These are phyloP conservation scores for Tuber borchii DNA, from an alignment of 495 filamentous ascomycete genomes.

Conservation along the genomic window DNA sequence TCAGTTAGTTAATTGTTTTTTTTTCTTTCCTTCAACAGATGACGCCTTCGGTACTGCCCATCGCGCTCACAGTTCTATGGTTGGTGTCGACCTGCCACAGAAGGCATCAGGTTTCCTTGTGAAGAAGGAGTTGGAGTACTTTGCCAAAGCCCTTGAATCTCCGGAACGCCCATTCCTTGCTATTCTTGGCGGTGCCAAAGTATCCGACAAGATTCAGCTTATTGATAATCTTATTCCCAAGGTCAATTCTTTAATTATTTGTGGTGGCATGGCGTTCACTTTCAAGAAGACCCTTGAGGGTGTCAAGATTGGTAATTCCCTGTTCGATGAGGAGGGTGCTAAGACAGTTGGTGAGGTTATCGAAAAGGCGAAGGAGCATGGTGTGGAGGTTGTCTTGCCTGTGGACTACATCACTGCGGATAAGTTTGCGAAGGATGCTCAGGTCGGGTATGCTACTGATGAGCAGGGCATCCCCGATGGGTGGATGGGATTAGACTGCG, in stretches of 20 bases:
- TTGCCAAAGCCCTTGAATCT: conserved; percentile 89
- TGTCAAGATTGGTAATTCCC: conserved; percentile 80
- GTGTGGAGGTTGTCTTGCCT: conserved; percentile 88
- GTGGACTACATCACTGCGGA: conserved; percentile 93
- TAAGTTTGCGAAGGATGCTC: conserved; percentile 84
- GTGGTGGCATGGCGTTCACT: conserved; percentile 98
- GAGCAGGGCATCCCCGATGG: conserved; percentile 86
- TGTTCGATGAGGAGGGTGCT: conserved; percentile 91
- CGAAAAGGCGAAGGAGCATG: conserved; percentile 93
- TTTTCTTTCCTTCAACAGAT: conserved; percentile 50
- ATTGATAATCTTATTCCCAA: conserved; percentile 98
- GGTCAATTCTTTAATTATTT: conserved; percentile 93
- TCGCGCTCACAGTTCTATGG: conserved; percentile 97
- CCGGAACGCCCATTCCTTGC: conserved; percentile 95
- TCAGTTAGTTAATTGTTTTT: background rate
- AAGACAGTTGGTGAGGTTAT: conserved; percentile 84
- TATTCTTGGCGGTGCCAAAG: conserved; percentile 95
- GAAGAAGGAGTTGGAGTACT: conserved; percentile 99
- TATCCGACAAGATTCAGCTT: conserved; percentile 98
- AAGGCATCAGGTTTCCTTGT: conserved; percentile 96
- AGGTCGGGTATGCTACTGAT: conserved; percentile 75
- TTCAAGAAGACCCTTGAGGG: conserved; percentile 97
- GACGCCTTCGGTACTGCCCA: conserved; percentile 98
- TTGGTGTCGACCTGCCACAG: conserved; percentile 87
- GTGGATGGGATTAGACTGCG: conserved; percentile 95